phyloP scores from a whole-genome alignment of 768 basidiomycete species.

The Lentinula lateritia region DNA sequence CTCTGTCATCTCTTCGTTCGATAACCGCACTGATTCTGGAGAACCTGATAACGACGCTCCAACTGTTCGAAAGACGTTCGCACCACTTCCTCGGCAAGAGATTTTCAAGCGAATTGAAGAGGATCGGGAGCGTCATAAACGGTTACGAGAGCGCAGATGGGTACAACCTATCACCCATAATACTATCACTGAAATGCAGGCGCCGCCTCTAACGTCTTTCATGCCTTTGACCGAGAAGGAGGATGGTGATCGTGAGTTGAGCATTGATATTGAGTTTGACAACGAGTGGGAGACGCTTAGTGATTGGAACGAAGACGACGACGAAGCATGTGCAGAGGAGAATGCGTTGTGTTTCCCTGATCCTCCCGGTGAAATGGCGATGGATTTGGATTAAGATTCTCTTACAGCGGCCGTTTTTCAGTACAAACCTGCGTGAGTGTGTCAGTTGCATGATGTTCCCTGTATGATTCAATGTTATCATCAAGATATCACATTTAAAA shows the following conservation, averaged over 20 bases:
- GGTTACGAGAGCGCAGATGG: constrained; percentile 87
- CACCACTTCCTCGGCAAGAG: constrained; percentile 53
- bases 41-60: constrained; percentile 14
- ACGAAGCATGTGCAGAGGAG: constrained; percentile 70
- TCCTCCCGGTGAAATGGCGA: constrained; percentile 4
- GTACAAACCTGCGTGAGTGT: no score
- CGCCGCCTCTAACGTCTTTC: constrained; percentile 51
- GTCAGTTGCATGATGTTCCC: no score
- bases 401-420: no score
- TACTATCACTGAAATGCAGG: constrained; percentile 30
- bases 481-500: no score
- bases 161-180: constrained; percentile 70
- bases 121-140: constrained; percentile 88
- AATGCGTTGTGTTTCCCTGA: constrained; percentile 63
- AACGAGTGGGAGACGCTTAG: constrained; percentile 88
- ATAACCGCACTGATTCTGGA: constrained; percentile 31
- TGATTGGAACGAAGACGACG: constrained; percentile 88
- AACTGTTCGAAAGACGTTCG: constrained; percentile 8
- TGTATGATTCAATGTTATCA: no score
- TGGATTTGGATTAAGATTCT: constrained; percentile 1
- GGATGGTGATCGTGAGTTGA: constrained; percentile 53
- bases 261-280: constrained; percentile 80
- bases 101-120: constrained; percentile 86
- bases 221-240: constrained; percentile 48
- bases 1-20: constrained; percentile 53